Evolutionary conservation across 441 rosid species (phyloP).

Genomic region (Gossypium davidsonii): DNA sequence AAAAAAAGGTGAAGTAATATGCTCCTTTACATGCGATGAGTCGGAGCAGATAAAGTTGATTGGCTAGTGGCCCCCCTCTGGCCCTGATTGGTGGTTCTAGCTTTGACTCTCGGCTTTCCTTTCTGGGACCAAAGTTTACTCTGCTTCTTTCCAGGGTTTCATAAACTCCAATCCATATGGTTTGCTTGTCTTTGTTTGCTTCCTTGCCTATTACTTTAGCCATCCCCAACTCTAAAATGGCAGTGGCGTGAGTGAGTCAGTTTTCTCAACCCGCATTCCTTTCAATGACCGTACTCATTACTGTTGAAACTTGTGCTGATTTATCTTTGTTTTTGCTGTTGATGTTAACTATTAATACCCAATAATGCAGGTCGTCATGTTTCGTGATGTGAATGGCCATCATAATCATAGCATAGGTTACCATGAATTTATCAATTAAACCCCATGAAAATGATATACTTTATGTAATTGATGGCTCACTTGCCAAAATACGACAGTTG

Average conservation of each 20-base stretch:
- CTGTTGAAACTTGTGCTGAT: not conserved
- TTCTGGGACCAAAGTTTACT: not conserved
- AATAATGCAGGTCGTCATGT: not conserved
- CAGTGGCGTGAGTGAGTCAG: not conserved
- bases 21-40: not conserved
- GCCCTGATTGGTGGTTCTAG: not conserved
- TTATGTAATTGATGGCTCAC: not conserved
- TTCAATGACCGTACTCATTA: not conserved
- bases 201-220: not conserved
- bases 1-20: not conserved
- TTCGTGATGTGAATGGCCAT: not conserved
- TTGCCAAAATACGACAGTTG: not conserved
- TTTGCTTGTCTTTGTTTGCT: not conserved
- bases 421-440: not conserved
- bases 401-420: not conserved
- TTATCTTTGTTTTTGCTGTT: not conserved
- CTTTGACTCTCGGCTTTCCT: not conserved
- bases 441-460: not conserved
- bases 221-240: not conserved
- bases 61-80: not conserved
- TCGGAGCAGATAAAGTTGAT: not conserved
- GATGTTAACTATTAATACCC: not conserved
- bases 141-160: not conserved
- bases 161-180: not conserved
- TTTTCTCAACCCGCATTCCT: not conserved